Conservation (phyloP, 2,329 filamentous ascomycete species). For the Dendrostoma leiphaemia region DNA sequence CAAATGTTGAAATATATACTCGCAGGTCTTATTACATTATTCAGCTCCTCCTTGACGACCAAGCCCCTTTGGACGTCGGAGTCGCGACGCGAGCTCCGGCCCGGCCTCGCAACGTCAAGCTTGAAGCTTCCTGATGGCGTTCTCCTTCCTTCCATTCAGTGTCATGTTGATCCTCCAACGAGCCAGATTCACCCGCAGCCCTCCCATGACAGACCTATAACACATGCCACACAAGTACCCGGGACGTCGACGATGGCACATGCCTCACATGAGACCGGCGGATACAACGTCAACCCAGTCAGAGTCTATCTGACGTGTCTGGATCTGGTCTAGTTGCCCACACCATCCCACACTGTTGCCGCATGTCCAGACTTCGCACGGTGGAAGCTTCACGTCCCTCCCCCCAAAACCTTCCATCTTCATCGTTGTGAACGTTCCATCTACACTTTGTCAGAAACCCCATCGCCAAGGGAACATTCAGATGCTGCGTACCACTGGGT, state of each 20-base stretch:
- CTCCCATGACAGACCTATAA: no score
- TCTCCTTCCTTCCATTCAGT: no score
- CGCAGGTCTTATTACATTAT: no score
- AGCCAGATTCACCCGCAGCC: no score
- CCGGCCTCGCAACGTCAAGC: no score
- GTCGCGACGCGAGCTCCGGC: no score
- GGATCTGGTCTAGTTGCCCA: slow-evolving; percentile 4
- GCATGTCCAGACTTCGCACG: slow-evolving; percentile 12
- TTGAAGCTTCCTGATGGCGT: no score
- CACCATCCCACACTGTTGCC: slow-evolving; percentile 9
- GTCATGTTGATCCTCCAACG: no score
- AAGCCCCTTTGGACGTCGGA: no score
- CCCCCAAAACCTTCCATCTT: neutral
- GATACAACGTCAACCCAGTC: slow-evolving; percentile 7
- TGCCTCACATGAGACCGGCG: neutral
- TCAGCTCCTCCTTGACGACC: no score
- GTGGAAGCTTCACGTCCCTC: slow-evolving; percentile 2
- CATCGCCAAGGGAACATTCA: neutral
- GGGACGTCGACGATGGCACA: neutral
- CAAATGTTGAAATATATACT: no score
- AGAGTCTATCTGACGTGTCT: neutral
- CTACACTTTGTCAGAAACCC: neutral
- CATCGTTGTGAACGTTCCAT: slow-evolving; percentile 18
- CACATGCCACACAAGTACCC: neutral
- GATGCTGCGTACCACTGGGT: neutral